Conservation (phyloP, 805 yeast species). For the Suhomyces tanzawaensis region DNA sequence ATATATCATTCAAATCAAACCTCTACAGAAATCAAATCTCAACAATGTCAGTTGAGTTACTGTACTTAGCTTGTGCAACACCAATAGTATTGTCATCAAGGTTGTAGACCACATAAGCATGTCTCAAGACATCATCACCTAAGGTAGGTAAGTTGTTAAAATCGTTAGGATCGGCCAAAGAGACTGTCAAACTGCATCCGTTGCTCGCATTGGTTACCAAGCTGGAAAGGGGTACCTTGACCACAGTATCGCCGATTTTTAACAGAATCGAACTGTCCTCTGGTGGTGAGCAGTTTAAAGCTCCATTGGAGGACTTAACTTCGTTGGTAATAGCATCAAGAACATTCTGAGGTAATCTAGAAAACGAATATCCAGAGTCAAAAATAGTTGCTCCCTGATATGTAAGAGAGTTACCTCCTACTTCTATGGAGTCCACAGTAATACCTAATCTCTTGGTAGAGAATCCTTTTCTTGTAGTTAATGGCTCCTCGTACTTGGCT, state of each 20-base stretch:
- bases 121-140: slow-evolving; percentile 65
- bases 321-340: not conserved
- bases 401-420: not conserved
- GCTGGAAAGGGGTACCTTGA: slow-evolving; percentile 4
- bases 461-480: not conserved
- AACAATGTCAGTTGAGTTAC: slow-evolving; percentile 11
- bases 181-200: not conserved
- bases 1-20: too few relatives aligned
- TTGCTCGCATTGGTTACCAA: slow-evolving; percentile 2
- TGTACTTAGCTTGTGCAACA: slow-evolving; percentile 31
- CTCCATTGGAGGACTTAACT: not conserved
- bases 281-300: slow-evolving; percentile 1
- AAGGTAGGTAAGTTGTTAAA: slow-evolving; percentile 19
- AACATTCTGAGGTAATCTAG: not conserved
- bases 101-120: slow-evolving; percentile 64
- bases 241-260: slow-evolving; percentile 1
- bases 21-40: not conserved
- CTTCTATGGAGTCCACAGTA: not conserved
- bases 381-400: not conserved
- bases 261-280: slow-evolving; percentile 2
- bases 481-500: slow-evolving; percentile 52
- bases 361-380: not conserved
- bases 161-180: not conserved
- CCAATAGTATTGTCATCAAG: slow-evolving; percentile 55
- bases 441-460: not conserved